These are phyloP conservation scores for Nicotiana attenuata DNA, from an alignment of 257 asterid genomes.

Conservation along the genomic window DNA sequence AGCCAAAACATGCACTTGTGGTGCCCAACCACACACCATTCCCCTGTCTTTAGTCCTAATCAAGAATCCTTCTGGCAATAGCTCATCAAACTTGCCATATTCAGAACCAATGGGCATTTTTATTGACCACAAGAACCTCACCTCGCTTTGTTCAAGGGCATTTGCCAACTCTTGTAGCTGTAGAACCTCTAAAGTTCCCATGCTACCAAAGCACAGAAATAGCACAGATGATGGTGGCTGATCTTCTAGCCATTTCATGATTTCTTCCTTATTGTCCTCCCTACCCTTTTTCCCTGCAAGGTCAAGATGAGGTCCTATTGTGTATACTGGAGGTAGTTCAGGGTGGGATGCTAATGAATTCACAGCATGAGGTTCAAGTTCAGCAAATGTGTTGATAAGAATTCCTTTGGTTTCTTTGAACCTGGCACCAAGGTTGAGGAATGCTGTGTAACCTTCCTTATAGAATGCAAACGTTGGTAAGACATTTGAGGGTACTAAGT, in stretches of 20 bases:
- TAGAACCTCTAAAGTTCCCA: constrained; percentile 6
- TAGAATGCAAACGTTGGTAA: constrained; percentile 12
- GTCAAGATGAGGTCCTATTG: constrained; percentile 40
- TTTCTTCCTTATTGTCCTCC: neutral
- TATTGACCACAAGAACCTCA: constrained; percentile 18
- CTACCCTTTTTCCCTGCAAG: neutral
- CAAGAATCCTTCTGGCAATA: constrained; percentile 22
- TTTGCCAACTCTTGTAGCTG: constrained; percentile 20
- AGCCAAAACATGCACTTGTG: constrained; percentile 15
- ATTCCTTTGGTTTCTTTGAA: constrained; percentile 28
- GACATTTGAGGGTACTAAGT: constrained; percentile 23
- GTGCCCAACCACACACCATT: constrained; percentile 21
- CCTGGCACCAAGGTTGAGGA: neutral
- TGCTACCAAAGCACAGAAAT: constrained; percentile 24
- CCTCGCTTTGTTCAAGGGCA: constrained; percentile 13
- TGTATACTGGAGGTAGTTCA: constrained; percentile 29
- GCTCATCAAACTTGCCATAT: neutral
- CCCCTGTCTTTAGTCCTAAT: constrained; percentile 9
- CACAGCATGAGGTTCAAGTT: constrained; percentile 30
- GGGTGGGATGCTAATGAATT: constrained; percentile 10
- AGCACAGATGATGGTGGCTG: constrained; percentile 16
- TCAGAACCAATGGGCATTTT: neutral
- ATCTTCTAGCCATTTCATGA: constrained; percentile 18
- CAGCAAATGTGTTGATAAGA: constrained; percentile 40
- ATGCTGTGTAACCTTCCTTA: neutral